Evolutionary conservation across 306 rosid genomes (phyloP), one percentile per base, ranked within the genome.

Genomic region (Lablab purpureus): DNA sequence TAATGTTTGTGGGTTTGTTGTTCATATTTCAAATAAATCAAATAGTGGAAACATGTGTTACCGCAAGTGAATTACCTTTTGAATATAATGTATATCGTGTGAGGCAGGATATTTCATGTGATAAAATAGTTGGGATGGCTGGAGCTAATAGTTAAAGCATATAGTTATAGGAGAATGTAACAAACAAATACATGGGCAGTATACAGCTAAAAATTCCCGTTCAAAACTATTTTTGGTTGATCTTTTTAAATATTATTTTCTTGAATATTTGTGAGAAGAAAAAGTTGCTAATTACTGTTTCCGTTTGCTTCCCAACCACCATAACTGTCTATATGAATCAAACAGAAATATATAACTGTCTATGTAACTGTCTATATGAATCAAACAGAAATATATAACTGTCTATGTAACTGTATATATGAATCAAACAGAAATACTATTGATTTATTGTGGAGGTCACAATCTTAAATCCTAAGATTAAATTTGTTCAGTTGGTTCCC

Each of bases 61-160:
- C 55, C 37, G 25, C 21, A 36, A 36, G 66, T 8, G 49, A 22
- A 27, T 60, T 60, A 45, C 13, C 19, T 0, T 59, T 66, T 60
- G 46, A 60, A 75, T 60, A 62, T n/a, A 27, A 59, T 43, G 30
- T 45, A 28, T 34, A 47, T 30, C 32, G 13, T 45, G 34, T 5
- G 1, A 28, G 71, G 58, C 19, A 10, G 4, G 67, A 41, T 41
- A 41, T n/a, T 68, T 41, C 43, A 67, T 41, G n/a, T 65, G 47
- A 18, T 19, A 36, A 65, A 62, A 36, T 65, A 65, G 30, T 37
- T 65, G 28, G 30, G 50, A 37, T 10, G 52, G 19, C n/a, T 25
- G 74, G 17, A 37, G 28, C 66, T 76, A 66, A 23, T 65, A 51
- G 54, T 50, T 47, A 76, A 47, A 49, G 49, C 64, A 64, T 32